Evolutionary conservation across 1,284 basidiomycete species (phyloP).

Genomic region (Xerocomus minutiporus): DNA sequence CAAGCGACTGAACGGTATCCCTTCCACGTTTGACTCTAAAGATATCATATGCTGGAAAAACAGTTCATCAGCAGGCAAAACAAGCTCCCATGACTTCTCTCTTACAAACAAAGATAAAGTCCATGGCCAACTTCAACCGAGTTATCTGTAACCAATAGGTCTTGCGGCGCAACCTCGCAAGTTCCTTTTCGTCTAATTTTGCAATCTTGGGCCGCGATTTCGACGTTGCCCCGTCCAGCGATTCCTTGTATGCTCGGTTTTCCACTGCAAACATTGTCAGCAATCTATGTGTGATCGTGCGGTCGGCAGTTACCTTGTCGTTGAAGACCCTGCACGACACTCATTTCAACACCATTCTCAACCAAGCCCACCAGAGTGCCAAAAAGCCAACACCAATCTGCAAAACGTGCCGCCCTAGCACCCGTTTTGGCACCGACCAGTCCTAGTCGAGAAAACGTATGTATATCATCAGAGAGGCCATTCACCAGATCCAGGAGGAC

Average conservation of each 20-base stretch:
- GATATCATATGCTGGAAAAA: conserved; percentile 49
- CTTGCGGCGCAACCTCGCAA: conserved; percentile 59
- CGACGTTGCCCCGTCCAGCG: conserved; percentile 63
- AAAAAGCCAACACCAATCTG: conserved; percentile 80
- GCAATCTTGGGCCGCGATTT: conserved; percentile 59
- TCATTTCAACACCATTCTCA: conserved; percentile 72
- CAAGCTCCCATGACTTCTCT: conserved; percentile 16
- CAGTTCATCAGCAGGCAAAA: conserved; percentile 8
- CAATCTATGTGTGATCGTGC: background rate
- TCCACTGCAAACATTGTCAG: conserved; percentile 47
- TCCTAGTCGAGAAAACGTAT: conserved; percentile 66
- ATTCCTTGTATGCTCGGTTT: conserved; percentile 65
- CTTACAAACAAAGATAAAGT: conserved; percentile 80
- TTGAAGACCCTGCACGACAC: conserved; percentile 58
- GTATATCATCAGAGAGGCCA: conserved; percentile 69
- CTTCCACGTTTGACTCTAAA: conserved; percentile 56
- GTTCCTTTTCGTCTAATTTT: conserved; percentile 67
- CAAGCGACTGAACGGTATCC: conserved; percentile 58
- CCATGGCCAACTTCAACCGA: conserved; percentile 69
- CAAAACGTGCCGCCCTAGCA: conserved; percentile 62
- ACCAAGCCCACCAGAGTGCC: conserved; percentile 72
- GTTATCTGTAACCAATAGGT: conserved; percentile 72
- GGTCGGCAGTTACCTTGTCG: conserved; percentile 47
- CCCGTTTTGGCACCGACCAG: conserved; percentile 60
- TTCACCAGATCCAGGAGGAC: conserved; percentile 74